Evolutionary conservation across 495 filamentous ascomycete species (phyloP).

Genomic region (Achaetomiella virescens): DNA sequence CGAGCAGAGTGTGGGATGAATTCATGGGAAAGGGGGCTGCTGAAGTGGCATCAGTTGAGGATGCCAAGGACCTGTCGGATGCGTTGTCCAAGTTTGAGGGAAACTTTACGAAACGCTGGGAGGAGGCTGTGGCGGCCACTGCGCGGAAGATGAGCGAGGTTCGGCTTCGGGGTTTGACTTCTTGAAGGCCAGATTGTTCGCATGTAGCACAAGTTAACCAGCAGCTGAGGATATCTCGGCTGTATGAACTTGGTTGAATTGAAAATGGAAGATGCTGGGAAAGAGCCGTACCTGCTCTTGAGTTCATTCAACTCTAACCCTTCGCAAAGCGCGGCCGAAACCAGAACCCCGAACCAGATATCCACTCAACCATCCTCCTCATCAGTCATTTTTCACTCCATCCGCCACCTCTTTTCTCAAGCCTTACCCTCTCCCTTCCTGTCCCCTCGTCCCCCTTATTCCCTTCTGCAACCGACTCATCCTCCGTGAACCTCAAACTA

Average conservation of each 20-base stretch:
- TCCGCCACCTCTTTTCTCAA: not conserved
- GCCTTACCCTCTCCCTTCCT: slow-evolving; percentile 26
- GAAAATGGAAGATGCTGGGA: too few species aligned
- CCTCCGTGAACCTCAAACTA: slow-evolving; percentile 70
- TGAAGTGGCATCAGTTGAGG: slow-evolving; percentile 8
- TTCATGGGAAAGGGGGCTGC: slow-evolving; percentile 17
- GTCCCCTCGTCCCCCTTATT: slow-evolving; percentile 24
- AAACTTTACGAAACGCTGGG: slow-evolving; percentile 13
- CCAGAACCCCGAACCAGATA: too few species aligned
- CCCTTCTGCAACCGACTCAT: slow-evolving; percentile 53
- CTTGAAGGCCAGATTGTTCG: not conserved
- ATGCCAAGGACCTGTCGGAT: slow-evolving; percentile 3
- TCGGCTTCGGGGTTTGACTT: not conserved
- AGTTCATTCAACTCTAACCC: too few species aligned
- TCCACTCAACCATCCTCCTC: too few species aligned
- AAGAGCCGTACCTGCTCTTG: too few species aligned
- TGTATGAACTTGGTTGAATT: too few species aligned
- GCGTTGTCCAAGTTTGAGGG: slow-evolving; percentile 11
- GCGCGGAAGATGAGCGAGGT: slow-evolving; percentile 14
- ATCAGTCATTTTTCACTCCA: too few species aligned
- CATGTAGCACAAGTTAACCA: not conserved
- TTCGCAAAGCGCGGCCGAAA: too few species aligned
- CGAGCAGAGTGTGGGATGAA: slow-evolving; percentile 22
- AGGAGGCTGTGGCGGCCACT: slow-evolving; percentile 3
- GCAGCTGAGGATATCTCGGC: not conserved